A percentile compares a stretch with the other conserved stretches of the same genome.
Conservation (phyloP, 2,329 filamentous ascomycete genomes). For the Huntiella savannae region DNA sequence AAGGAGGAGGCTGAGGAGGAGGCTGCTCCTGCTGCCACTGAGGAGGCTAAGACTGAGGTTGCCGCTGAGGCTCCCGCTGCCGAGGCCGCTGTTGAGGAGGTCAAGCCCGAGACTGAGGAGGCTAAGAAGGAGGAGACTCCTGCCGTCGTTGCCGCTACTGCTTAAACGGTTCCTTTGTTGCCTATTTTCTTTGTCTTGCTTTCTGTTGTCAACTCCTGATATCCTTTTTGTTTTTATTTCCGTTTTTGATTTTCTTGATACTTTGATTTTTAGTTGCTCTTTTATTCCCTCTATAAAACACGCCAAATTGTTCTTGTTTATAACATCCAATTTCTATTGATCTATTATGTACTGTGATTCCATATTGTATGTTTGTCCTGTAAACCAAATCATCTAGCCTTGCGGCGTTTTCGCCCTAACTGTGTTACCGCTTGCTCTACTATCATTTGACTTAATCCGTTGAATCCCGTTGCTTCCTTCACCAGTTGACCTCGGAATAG, state of each 20-base stretch:
- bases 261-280: background rate
- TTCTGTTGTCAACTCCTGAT: conserved; percentile 11
- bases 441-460: too few relatives aligned
- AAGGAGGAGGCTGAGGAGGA: conserved; percentile 14
- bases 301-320: background rate
- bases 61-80: conserved; percentile 24
- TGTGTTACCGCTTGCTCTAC: too few relatives aligned
- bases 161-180: conserved; percentile 13
- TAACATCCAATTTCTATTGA: too few relatives aligned
- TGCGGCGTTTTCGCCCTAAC: too few relatives aligned
- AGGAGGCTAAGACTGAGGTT: conserved; percentile 13
- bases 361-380: background rate
- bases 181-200: conserved; percentile 12
- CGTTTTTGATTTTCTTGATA: conserved; percentile 6
- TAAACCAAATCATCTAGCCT: background rate
- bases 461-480: too few relatives aligned
- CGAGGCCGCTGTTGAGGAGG: conserved; percentile 23
- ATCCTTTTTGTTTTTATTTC: conserved; percentile 1
- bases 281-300: background rate
- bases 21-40: conserved; percentile 18
- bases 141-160: conserved; percentile 25
- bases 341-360: too few relatives aligned
- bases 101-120: conserved; percentile 14
- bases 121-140: conserved; percentile 22
- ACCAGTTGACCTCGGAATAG: too few relatives aligned